Base-by-base conservation (phyloP, 352 stramenopile genomes). In the Pythium scleroteichum region DNA sequence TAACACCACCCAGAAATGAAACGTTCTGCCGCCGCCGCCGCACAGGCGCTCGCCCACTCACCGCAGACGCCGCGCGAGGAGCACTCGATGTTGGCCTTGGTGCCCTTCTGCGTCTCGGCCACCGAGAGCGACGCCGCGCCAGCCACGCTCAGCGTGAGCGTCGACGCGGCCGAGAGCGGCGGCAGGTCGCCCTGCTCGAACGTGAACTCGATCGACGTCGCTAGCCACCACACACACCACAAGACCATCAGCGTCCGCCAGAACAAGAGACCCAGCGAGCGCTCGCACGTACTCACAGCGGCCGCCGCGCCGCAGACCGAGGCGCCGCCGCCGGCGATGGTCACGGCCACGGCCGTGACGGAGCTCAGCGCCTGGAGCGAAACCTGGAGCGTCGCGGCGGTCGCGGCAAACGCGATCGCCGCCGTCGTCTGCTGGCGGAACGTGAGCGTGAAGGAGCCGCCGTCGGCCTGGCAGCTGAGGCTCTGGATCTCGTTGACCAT, bases 51-150 rank as follows among this genome's bases (percentile, higher is more conserved):
- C 14, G 3, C 29, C 6, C 57, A 63, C 64, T 40, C 67, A 89
- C 96, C 87, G 61, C 86, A 95, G 22, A 79, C 50, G 5, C 86
- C 86, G 13, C 86, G 77, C 3, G 68, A 52, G 1, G 78, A 90
- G 59, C 86, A 95, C 68, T 93, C 84, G 42, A 82, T 62, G 57
- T 92, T 94, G 24, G 83, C 76, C 48, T 91, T 95, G 9, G 84
- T 92, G 44, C 86, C 86, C n/a, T 70, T 61, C 6, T 78, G 68
- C 3, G 69, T 41, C 61, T 88, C 66, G 7, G 51, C 57, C 23
- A 87, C 59, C 0, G 71, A 64, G n/a, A 56, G 39, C 6, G 48
- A 35, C 0, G n/a, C 16, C n/a, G 72, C 58, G 4, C 38, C 59
- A n/a, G n/a, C n/a, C 0, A 27, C 45, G 17, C 54, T 66, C 40